A percentile compares a stretch with the other conserved stretches of the same genome.
Conservation (phyloP, 1,284 basidiomycete species). For the Trametes polyzona region DNA sequence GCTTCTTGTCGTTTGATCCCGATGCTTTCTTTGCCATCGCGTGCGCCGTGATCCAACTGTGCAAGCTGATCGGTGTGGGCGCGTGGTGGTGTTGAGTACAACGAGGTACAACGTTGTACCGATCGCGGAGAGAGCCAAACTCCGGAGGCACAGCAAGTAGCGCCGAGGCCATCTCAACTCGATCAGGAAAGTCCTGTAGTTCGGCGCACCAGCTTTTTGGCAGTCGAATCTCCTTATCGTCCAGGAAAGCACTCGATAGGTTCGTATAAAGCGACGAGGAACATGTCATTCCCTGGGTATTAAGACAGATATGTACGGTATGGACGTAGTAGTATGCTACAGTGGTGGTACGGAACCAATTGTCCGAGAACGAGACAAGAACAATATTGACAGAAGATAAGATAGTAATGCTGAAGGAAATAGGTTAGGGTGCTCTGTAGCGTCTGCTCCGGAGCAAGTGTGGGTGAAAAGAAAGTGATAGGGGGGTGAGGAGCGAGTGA, state of each 20-base stretch:
- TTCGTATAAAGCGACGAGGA: too few species aligned
- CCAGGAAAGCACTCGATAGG: too few species aligned
- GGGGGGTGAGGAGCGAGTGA: background rate
- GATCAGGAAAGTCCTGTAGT: conserved; percentile 4
- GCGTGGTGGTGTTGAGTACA: too few species aligned
- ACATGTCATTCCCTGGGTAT: background rate
- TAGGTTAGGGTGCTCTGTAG: background rate
- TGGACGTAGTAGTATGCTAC: background rate
- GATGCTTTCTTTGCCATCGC: conserved; percentile 58
- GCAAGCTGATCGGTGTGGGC: too few species aligned
- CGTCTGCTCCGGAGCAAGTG: background rate
- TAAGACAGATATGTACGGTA: background rate
- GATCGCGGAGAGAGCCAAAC: too few species aligned
- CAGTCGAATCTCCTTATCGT: too few species aligned
- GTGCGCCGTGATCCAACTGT: background rate
- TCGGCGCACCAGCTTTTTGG: background rate
- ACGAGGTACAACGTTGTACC: too few species aligned
- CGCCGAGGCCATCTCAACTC: background rate
- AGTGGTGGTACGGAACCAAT: background rate
- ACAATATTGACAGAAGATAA: background rate
- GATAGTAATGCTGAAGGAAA: background rate
- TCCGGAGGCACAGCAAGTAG: background rate
- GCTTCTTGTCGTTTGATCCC: conserved; percentile 38
- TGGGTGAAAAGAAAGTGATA: background rate
- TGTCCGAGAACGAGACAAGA: background rate